Evolutionary conservation across 2,329 filamentous ascomycete genomes (phyloP), one percentile per base, ranked within the genome.

Genomic region (Calonectria crousiana): DNA sequence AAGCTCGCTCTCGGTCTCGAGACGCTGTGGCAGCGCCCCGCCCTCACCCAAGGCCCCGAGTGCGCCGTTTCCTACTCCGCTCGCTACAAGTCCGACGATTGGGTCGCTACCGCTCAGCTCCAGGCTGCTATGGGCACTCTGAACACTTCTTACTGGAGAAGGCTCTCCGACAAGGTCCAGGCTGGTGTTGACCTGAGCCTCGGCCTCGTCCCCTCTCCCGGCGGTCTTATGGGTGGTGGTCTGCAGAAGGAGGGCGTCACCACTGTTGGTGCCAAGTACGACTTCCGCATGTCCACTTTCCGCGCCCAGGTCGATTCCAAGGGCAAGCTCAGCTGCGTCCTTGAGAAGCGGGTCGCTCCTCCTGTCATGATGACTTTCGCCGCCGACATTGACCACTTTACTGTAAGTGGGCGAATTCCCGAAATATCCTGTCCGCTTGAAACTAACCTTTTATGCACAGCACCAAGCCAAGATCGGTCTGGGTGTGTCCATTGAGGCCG

Each of bases 281-380:
- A 98, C 85, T 99, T 99, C 92, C 92, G 95, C 83, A 95, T 95
- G 88, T 97, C 95, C 70, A 97, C 95, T 66, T 98, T 98, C 92
- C 93, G 96, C 78, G 97, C 96, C 56, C 97, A 99, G 88, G 91
- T 98, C 81, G 97, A 99, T 87, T 97, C 95, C 82, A 93, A 95
- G 84, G 97, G 97, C 85, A 98, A 98, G 89, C 90, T 99, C 75
- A 95, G 94, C 86, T 97, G 95, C 84, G 88, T 98, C 82, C 88
- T 98, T 79, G 97, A 99, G 90, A 98, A 98, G 92, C 93, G 95
- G 83, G 95, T 99, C 82, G 95, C 95, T 36, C 95, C 95, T 77
- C 94, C 96, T 34, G 95, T 99, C 73, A 94, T 93, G 85, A 92
- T 99, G 88, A 98, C 96, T 72, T 98, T 99, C 87, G 95, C 96